Evolutionary conservation across 108 stramenopile genomes (phyloP).

Genomic region (Epithemia pelagica): DNA sequence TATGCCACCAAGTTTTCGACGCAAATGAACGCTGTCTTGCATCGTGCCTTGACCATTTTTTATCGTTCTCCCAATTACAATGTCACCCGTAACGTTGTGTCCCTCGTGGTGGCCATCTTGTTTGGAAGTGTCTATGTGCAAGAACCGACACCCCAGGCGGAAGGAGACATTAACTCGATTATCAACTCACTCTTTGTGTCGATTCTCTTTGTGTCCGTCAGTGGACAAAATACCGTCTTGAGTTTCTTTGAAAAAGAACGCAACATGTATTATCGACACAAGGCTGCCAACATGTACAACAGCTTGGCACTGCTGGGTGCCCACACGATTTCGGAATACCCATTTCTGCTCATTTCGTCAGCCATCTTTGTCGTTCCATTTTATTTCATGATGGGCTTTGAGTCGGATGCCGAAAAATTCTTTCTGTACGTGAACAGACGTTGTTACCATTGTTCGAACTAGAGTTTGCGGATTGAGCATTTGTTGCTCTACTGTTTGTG

Average conservation of each 20-base stretch:
- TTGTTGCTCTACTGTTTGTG: too few species aligned
- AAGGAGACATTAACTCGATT: slow-evolving; percentile 50
- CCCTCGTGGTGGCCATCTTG: slow-evolving; percentile 44
- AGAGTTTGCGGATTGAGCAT: too few species aligned
- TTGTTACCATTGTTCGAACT: slow-evolving; percentile 10
- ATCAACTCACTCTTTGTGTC: slow-evolving; percentile 58
- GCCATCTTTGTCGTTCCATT: slow-evolving; percentile 42
- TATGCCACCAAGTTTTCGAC: slow-evolving; percentile 36
- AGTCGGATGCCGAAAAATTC: slow-evolving; percentile 40
- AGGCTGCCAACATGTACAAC: slow-evolving; percentile 62
- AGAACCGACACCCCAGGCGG: slow-evolving; percentile 34
- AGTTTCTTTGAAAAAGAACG: slow-evolving; percentile 62
- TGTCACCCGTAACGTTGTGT: slow-evolving; percentile 36
- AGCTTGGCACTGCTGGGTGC: slow-evolving; percentile 28
- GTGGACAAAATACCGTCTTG: slow-evolving; percentile 51
- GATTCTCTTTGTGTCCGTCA: slow-evolving; percentile 45
- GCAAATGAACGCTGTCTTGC: slow-evolving; percentile 33
- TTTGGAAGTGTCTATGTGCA: slow-evolving; percentile 48
- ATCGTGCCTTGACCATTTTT: slow-evolving; percentile 41
- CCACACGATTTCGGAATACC: slow-evolving; percentile 52
- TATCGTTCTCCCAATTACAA: slow-evolving; percentile 61
- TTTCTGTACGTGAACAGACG: slow-evolving; percentile 45
- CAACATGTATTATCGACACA: slow-evolving; percentile 75
- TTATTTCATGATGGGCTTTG: slow-evolving; percentile 53
- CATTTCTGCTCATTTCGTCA: slow-evolving; percentile 44